Evolutionary conservation across 2,329 filamentous ascomycete genomes (phyloP), one percentile per base, ranked within the genome.

Genomic region (Hypoxylon sp.): DNA sequence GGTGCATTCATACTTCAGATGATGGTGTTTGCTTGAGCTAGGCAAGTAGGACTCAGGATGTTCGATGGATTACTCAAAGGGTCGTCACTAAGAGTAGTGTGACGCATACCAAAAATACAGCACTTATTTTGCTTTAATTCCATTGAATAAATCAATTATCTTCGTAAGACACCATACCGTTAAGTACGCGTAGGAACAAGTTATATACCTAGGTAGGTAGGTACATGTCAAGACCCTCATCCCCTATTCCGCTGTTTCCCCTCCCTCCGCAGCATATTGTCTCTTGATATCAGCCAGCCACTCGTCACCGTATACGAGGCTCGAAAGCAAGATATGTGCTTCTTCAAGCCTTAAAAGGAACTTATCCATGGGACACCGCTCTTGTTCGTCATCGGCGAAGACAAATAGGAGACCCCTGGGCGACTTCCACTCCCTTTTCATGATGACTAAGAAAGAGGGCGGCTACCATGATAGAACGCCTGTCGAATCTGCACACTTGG

Each of bases 381-480:
- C 16, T 45, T 46, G 8, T 44, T n/a, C 26, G 40, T 45, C 46
- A 5, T 33, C 28, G 12, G 30, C 55, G 8, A 36, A 52, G 20
- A 52, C 38, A 32, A 42, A 46, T 12, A 59, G 38, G 7, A 59
- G 22, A 4, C 56, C 56, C 16, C 38, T 28, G 12, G 14, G 20
- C 12, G 40, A 33, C 30, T 52, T 45, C 56, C 48, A 59, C 1
- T 46, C 38, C 20, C n/a, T 45, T 22, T 52, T 59, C 9, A 49
- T 32, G 14, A 59, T 40, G 6, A 46, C 48, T 4, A 59, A 32
- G 20, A 59, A 59, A 1, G 46, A 48, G 4, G 11, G 18, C 20
- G 33, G 55, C 6, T 20, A 42, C 36, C n/a, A 38, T 6, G 36
- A 38, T 38, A 38, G 18, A 18, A 12, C 30, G 11, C 30, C 54